Evolutionary conservation across 1,284 basidiomycete genomes (phyloP), one percentile per base, ranked within the genome.

Genomic region (Ceratobasidium sp.): DNA sequence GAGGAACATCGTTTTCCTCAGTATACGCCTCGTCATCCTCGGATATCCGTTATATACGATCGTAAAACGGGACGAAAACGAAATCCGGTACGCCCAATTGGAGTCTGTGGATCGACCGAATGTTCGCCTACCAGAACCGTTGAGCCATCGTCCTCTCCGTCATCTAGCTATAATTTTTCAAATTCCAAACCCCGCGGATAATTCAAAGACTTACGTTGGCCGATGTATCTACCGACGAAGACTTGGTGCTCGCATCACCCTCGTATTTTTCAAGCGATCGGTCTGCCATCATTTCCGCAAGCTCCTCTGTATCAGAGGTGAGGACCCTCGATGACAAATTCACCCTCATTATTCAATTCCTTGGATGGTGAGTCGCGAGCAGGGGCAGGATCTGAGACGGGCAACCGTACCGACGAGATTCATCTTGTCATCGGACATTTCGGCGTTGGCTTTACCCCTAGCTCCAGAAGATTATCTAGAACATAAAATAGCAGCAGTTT

Each of bases 371-470:
- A 26, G 17, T 42, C 38, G 26, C 44, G 17, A 33, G 33, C 52
- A 28, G 62, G 13, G 12, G 62, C 5, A 23, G 48, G 10, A 26
- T 56, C 26, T 10, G 50, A 7, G 2, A 40, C 23, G 26, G 48
- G 17, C 38, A 12, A 15, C n/a, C 4, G 67, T 50, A 12, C 50
- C 38, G 28, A 76, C 28, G 4, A 76, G 38, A 26, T 76, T 62
- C 73, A 76, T 56, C 57, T 76, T 62, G 50, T 76, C 73, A 33
- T 76, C 62, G 6, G 73, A 76, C 7, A 10, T 44, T n/a, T 76
- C 73, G 50, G 46, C 42, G 17, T 44, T 38, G n/a, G 12, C 17
- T 13, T 33, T 33, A 33, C 17, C 38, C 48, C 23, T 61, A 13
- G 13, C 23, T 23, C 7, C n/a, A 52, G 20, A 52, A 23, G 20